Base-by-base conservation (phyloP, 2,329 filamentous ascomycete species). In the Achaetomium macrosporum region DNA sequence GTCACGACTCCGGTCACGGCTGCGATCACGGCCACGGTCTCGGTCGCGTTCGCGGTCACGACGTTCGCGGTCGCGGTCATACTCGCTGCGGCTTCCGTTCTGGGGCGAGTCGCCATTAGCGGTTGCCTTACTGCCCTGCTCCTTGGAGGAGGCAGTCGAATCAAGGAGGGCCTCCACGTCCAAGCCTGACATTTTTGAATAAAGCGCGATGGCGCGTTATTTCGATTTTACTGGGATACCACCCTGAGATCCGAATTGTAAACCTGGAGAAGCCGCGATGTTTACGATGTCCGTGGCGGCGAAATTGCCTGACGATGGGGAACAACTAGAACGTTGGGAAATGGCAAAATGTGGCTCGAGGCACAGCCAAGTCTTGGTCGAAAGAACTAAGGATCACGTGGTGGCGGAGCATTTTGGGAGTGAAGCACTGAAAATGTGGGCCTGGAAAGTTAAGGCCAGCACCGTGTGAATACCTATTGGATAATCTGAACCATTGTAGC, bases 91-190 rank as follows among this genome's bases (percentile, higher is more conserved):
- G 57, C 55, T 60, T 47, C 73, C 71, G 59, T 76, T 83, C 59
- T 78, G 75, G 52, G 79, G 76, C 63, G 83, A 81, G 59, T 76
- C 73, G 59, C 83, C 79, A 58, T 82, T 80, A 60, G 74, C 66
- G 53, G 71, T 68, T 58, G 69, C 62, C 63, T 72, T 73, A 57
- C 63, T 66, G 55, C 75, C 74, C 64, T 75, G 74, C 50, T 78
- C 73, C 50, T 74, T 72, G 55, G 75, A 72, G 60, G 83, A 84
- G 48, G 88, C 88, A 58, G 88, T 89, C 47, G 87, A 88, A 71
- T 96, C 90, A 62, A 96, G 83, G 60, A 96, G 81, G 61, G 90
- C 89, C 77, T 96, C 91, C 64, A 96, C 89, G 67, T 95, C 90
- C 62, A 85, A 75, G 69, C 78, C 78, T 68, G 83, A 83, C 83